A percentile compares a stretch with the other conserved stretches of the same genome.
phyloP scores from a whole-genome alignment of 2,329 filamentous ascomycete genomes.

The Diplodia scrobiculata region DNA sequence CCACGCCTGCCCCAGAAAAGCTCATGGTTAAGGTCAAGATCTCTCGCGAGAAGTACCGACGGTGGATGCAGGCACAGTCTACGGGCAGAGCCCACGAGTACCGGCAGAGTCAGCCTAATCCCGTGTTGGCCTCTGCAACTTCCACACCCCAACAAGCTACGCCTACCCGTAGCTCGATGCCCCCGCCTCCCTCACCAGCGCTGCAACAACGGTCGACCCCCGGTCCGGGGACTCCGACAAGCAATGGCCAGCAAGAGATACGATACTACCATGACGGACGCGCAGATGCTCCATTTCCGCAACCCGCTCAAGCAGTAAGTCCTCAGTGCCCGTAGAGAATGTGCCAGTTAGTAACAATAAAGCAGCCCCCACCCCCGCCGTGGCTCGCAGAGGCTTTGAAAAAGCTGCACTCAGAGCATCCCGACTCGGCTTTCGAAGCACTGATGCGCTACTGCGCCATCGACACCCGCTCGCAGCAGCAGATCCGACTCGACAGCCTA shows the following conservation, averaged over 20 bases:
- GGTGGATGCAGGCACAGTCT: conserved; percentile 61
- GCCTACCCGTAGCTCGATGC: conserved; percentile 59
- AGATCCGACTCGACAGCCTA: conserved; percentile 57
- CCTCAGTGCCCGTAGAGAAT: not conserved
- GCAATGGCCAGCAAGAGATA: conserved; percentile 38
- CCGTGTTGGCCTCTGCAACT: conserved; percentile 51
- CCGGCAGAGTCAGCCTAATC: conserved; percentile 48
- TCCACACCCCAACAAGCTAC: conserved; percentile 54
- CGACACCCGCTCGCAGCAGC: conserved; percentile 68
- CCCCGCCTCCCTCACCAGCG: conserved; percentile 54
- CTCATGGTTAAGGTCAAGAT: conserved; percentile 73
- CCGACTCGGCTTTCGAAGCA: conserved; percentile 81
- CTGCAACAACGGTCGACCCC: conserved; percentile 43
- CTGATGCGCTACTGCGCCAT: conserved; percentile 88
- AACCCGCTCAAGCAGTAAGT: conserved; percentile 45
- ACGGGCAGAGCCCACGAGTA: conserved; percentile 43
- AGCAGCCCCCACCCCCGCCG: conserved; percentile 76
- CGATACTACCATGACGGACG: conserved; percentile 56
- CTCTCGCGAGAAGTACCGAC: conserved; percentile 68
- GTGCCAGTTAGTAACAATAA: not conserved
- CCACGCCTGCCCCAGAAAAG: conserved; percentile 44
- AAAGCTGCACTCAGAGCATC: conserved; percentile 69
- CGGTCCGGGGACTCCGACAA: conserved; percentile 43
- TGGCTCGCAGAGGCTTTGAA: conserved; percentile 80
- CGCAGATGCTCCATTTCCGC: conserved; percentile 65